These are phyloP conservation scores for Whalleya microplaca DNA, from an alignment of 2,329 filamentous ascomycete species.

Conservation along the genomic window DNA sequence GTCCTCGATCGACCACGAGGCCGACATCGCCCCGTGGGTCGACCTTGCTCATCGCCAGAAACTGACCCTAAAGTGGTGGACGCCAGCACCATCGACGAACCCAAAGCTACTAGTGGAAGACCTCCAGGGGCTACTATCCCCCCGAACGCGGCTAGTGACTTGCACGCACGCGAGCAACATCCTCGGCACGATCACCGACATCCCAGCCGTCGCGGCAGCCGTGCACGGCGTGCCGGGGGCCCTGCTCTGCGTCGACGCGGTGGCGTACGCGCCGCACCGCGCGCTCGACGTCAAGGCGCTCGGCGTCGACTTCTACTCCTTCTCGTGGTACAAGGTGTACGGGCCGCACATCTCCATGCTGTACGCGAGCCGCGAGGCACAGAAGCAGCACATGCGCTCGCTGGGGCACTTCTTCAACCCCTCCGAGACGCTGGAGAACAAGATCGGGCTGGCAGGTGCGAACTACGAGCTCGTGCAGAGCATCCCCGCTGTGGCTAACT, in stretches of 20 bases:
- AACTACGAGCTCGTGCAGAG: slow-evolving; percentile 72
- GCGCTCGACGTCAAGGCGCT: slow-evolving; percentile 69
- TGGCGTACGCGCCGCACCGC: slow-evolving; percentile 76
- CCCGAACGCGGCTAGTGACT: slow-evolving; percentile 69
- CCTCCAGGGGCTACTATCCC: slow-evolving; percentile 61
- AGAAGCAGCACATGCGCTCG: slow-evolving; percentile 57
- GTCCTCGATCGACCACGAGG: slow-evolving; percentile 76
- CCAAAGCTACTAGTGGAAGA: slow-evolving; percentile 62
- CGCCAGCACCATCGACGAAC: slow-evolving; percentile 51
- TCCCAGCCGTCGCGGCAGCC: slow-evolving; percentile 23
- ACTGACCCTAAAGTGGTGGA: slow-evolving; percentile 73
- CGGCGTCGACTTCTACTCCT: slow-evolving; percentile 76
- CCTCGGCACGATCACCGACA: slow-evolving; percentile 31
- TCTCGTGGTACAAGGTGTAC: slow-evolving; percentile 84
- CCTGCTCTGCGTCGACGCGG: slow-evolving; percentile 73
- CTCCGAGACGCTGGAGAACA: slow-evolving; percentile 61
- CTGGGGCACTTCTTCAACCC: slow-evolving; percentile 64
- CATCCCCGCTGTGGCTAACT: slow-evolving; percentile 64
- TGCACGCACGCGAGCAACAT: slow-evolving; percentile 68
- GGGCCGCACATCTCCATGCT: slow-evolving; percentile 75
- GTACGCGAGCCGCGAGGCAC: slow-evolving; percentile 64
- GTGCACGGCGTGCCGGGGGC: slow-evolving; percentile 51
- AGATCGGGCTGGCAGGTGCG: slow-evolving; percentile 68
- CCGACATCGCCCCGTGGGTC: slow-evolving; percentile 76
- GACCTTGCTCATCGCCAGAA: slow-evolving; percentile 64